phyloP scores from a whole-genome alignment of 768 basidiomycete genomes.

The Pleurotus sapidus region DNA sequence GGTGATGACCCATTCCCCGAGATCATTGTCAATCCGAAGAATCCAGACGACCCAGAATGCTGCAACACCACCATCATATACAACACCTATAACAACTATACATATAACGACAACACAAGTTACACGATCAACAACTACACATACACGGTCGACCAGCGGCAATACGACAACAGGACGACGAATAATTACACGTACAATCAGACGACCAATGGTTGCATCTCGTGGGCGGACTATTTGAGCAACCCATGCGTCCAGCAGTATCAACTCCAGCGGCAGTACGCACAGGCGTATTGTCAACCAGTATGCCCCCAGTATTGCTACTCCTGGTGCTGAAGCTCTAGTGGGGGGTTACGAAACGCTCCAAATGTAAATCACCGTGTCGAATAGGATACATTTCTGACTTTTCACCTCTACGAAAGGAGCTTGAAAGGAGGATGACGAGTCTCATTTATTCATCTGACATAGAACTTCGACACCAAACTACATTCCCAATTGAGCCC shows the following conservation, averaged over 20 bases:
- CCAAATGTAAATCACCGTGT: too few relatives aligned
- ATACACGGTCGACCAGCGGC: not conserved
- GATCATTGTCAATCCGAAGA: not conserved
- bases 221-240: not conserved
- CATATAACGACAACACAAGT: not conserved
- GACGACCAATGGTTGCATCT: not conserved
- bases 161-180: not conserved
- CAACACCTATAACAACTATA: not conserved
- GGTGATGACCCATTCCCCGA: not conserved
- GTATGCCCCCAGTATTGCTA: not conserved
- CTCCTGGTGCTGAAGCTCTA: not conserved
- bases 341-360: too few relatives aligned
- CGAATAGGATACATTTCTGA: too few relatives aligned
- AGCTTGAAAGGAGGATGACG: too few relatives aligned
- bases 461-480: too few relatives aligned
- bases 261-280: not conserved
- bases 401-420: too few relatives aligned
- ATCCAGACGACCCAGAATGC: not conserved
- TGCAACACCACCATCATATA: not conserved
- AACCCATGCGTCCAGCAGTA: not conserved
- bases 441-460: too few relatives aligned
- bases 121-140: not conserved
- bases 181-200: not conserved
- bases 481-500: not conserved
- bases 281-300: not conserved